Base-by-base conservation (phyloP, 768 basidiomycete species). In the Daedalea quercina region DNA sequence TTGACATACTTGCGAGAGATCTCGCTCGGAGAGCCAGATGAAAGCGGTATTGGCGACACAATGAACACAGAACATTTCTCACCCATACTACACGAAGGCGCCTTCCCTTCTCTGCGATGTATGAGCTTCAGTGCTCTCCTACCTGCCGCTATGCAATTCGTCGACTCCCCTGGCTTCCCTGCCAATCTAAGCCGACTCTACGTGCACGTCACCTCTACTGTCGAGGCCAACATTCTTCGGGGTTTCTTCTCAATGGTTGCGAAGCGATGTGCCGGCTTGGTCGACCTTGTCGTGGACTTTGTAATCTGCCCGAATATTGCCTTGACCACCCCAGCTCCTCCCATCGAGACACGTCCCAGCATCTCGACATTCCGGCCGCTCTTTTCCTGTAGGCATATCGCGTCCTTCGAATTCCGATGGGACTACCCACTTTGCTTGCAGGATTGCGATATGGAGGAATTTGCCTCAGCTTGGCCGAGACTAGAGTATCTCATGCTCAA, bases 81-180 rank as follows among this genome's bases (percentile, higher is more conserved):
- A 11, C 80, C 81, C 2, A 57, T 53, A 6, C 62, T 82, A 22
- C 33, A 60, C 23, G 67, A 76, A 54, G 76, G 75, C 17, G 74
- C 76, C 0, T 84, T 84, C 59, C 75, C 76, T 0, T 65, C 70
- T 2, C 65, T 84, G 8, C 76, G 69, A 61, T 76, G 78, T 50
- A 70, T 82, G 44, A 74, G 73, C 3, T 57, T 80, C 49, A 75
- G 76, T 7, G 70, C 73, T 3, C 60, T 66, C 22, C 67, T 81
- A 22, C 44, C 50, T 7, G 51, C 63, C 28, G 64, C 60, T 3
- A 65, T 67, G 6, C 70, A 78, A 37, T 67, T 78, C 20, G 75
- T 75, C 50, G 67, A 73, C 0, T 76, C 77, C 0, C 33, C 53
- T 2, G 41, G 46, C 35, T 63, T 62, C 13, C 64, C 61, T 23